Evolutionary conservation across 2,329 filamentous ascomycete species (phyloP).

Genomic region (Talaromyces verruculosus): DNA sequence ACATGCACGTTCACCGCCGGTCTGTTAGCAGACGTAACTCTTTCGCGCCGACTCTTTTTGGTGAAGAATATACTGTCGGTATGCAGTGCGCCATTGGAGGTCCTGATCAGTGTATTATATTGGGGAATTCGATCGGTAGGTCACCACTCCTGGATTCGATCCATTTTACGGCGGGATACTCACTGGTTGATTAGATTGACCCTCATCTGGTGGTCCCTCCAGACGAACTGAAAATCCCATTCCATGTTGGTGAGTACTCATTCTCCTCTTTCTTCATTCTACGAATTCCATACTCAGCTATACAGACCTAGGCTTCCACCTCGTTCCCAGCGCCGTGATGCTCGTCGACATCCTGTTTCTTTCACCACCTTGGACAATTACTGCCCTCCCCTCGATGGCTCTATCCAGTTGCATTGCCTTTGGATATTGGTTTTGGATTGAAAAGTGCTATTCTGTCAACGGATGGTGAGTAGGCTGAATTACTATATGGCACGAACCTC

Average conservation of each 20-base stretch:
- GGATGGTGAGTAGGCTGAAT: slow-evolving; percentile 51
- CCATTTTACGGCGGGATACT: slow-evolving; percentile 9
- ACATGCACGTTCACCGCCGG: slow-evolving; percentile 56
- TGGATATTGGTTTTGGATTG: slow-evolving; percentile 65
- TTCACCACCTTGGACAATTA: slow-evolving; percentile 61
- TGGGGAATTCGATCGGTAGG: slow-evolving; percentile 56
- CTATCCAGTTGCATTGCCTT: slow-evolving; percentile 55
- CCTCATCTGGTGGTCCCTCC: slow-evolving; percentile 53
- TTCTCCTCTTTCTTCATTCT: not conserved
- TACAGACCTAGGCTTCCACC: slow-evolving; percentile 50
- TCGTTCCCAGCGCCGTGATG: slow-evolving; percentile 55
- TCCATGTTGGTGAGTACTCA: slow-evolving; percentile 36
- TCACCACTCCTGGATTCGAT: not conserved
- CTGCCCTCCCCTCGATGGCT: slow-evolving; percentile 51
- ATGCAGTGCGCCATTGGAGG: slow-evolving; percentile 59
- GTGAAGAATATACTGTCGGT: slow-evolving; percentile 60
- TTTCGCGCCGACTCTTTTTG: slow-evolving; percentile 54
- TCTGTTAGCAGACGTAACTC: slow-evolving; percentile 56
- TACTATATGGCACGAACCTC: not conserved
- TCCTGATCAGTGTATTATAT: slow-evolving; percentile 61
- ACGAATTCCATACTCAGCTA: not conserved
- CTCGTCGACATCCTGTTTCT: slow-evolving; percentile 57
- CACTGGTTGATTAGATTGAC: slow-evolving; percentile 37
- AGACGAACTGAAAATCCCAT: slow-evolving; percentile 36
- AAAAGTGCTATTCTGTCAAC: slow-evolving; percentile 59